A percentile compares a stretch with the other conserved stretches of the same genome.
These are phyloP conservation scores for Meredithiella fracta DNA, from an alignment of 2,329 filamentous ascomycete genomes.

Conservation along the genomic window DNA sequence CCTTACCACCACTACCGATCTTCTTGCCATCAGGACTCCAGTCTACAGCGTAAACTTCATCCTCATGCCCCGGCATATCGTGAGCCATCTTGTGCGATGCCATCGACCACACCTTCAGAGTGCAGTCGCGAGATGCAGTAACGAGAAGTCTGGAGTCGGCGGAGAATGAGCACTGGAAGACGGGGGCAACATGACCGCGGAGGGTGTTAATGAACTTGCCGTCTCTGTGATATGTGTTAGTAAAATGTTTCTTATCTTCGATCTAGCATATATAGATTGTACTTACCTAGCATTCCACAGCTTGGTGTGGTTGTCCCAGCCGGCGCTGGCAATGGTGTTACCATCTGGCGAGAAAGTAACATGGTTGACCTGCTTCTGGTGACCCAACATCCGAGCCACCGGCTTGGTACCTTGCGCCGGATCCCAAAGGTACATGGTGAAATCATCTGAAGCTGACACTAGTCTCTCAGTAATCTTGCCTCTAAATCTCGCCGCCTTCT, in stretches of 20 bases:
- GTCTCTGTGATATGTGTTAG: slow-evolving; percentile 26
- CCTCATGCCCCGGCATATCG: slow-evolving; percentile 77
- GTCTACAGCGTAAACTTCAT: slow-evolving; percentile 87
- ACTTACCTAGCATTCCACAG: slow-evolving; percentile 63
- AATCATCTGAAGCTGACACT: slow-evolving; percentile 85
- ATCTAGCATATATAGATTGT: background rate
- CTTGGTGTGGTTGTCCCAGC: slow-evolving; percentile 91
- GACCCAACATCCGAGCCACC: slow-evolving; percentile 72
- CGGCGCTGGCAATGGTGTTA: slow-evolving; percentile 66
- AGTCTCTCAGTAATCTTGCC: slow-evolving; percentile 68
- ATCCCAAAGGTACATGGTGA: slow-evolving; percentile 93
- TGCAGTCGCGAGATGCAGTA: slow-evolving; percentile 79
- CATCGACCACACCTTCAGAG: slow-evolving; percentile 89
- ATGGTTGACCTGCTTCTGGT: slow-evolving; percentile 94
- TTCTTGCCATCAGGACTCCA: slow-evolving; percentile 84
- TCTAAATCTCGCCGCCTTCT: slow-evolving; percentile 63
- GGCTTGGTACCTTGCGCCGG: slow-evolving; percentile 65
- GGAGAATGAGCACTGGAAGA: slow-evolving; percentile 86
- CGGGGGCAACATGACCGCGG: slow-evolving; percentile 72
- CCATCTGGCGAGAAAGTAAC: slow-evolving; percentile 90
- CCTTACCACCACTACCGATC: slow-evolving; percentile 83
- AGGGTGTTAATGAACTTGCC: slow-evolving; percentile 73
- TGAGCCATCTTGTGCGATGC: slow-evolving; percentile 61
- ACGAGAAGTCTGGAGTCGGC: slow-evolving; percentile 82
- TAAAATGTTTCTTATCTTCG: background rate